phyloP scores from a whole-genome alignment of 768 basidiomycete genomes.

The Psilocybe tampanensis region DNA sequence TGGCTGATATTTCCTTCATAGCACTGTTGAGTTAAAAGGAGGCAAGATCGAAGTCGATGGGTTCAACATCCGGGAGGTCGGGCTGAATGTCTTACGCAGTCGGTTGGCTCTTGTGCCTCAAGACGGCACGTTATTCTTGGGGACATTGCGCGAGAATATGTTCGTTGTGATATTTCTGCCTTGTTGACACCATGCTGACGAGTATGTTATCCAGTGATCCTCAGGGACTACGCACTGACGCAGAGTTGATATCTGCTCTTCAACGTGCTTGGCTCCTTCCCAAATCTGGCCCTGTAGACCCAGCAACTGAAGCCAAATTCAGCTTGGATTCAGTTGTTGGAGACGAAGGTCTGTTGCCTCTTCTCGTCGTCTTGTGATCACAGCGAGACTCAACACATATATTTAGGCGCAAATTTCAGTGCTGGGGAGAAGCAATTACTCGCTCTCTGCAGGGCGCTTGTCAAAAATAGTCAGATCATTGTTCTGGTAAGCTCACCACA shows the following conservation, averaged over 20 bases:
- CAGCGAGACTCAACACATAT: conserved; percentile 53
- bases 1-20: conserved; percentile 17
- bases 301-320: conserved; percentile 63
- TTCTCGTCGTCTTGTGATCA: conserved; percentile 29
- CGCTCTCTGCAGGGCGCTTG: conserved; percentile 61
- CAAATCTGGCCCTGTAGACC: conserved; percentile 43
- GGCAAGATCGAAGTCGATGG: conserved; percentile 67
- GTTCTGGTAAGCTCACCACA: conserved; percentile 44
- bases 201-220: conserved; percentile 46
- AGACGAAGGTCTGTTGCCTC: conserved; percentile 48
- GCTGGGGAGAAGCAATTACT: conserved; percentile 70
- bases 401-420: conserved; percentile 60
- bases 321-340: conserved; percentile 61
- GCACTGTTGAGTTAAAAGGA: conserved; percentile 58
- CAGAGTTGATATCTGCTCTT: conserved; percentile 62
- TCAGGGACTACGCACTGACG: conserved; percentile 52
- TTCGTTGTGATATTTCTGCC: conserved; percentile 11
- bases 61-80: conserved; percentile 50
- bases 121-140: conserved; percentile 53
- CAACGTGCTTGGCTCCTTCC: conserved; percentile 65
- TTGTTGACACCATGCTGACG: background rate
- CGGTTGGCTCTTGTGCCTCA: conserved; percentile 72
- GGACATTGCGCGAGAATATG: conserved; percentile 47
- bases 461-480: conserved; percentile 61
- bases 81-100: conserved; percentile 53